phyloP scores from a whole-genome alignment of 2,329 filamentous ascomycete genomes.

The Proliferodiscus dingleyae region DNA sequence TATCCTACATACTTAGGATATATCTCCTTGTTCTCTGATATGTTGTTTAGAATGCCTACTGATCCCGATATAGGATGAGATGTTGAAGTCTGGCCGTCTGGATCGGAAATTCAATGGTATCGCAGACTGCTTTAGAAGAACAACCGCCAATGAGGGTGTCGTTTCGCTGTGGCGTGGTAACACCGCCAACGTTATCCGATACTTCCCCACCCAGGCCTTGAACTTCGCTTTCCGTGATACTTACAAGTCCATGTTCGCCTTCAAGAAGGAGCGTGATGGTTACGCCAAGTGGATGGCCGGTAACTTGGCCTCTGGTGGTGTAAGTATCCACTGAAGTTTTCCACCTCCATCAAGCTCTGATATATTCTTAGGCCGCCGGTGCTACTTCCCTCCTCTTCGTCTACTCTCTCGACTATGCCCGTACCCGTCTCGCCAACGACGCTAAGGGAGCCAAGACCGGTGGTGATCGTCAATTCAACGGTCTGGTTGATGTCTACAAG shows the following conservation, averaged over 20 bases:
- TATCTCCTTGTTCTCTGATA: not conserved
- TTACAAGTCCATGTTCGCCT: constrained; percentile 99
- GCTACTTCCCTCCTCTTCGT: constrained; percentile 99
- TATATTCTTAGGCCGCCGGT: constrained; percentile 70
- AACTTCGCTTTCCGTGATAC: constrained; percentile 99
- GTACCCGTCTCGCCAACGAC: constrained; percentile 99
- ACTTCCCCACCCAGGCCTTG: constrained; percentile 99
- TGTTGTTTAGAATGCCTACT: constrained; percentile 11
- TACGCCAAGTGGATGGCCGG: constrained; percentile 99
- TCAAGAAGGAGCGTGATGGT: constrained; percentile 99
- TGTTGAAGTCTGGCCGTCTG: constrained; percentile 97
- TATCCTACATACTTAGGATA: not conserved
- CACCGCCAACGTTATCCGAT: constrained; percentile 99
- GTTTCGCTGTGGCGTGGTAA: constrained; percentile 98
- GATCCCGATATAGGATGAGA: constrained; percentile 75
- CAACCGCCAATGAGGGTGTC: constrained; percentile 84
- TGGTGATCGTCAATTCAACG: constrained; percentile 99
- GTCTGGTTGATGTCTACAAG: constrained; percentile 98
- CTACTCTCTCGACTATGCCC: constrained; percentile 99
- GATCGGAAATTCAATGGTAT: constrained; percentile 96
- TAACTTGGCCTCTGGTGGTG: constrained; percentile 99
- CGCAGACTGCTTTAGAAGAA: constrained; percentile 90
- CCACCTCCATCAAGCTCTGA: constrained; percentile 6
- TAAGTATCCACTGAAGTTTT: constrained; percentile 47
- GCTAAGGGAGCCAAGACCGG: constrained; percentile 96